These are phyloP conservation scores for Alternaria arborescens DNA, from an alignment of 2,329 filamentous ascomycete genomes.

Conservation along the genomic window DNA sequence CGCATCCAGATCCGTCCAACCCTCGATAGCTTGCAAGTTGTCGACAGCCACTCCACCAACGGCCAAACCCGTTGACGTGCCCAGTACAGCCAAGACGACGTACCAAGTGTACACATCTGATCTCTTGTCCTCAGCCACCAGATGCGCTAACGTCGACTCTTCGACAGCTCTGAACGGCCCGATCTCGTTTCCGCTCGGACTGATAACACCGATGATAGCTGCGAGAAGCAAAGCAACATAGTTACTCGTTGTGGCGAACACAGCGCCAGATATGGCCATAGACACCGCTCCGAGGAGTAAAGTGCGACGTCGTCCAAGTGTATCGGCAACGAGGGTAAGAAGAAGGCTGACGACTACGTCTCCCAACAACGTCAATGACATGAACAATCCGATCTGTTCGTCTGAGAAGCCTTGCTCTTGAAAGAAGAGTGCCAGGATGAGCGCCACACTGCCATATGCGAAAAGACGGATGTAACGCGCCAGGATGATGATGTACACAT, in stretches of 20 bases:
- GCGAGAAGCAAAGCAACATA: slow-evolving; percentile 45
- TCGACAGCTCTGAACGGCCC: slow-evolving; percentile 53
- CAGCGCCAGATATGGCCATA: slow-evolving; percentile 47
- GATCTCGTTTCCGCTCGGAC: slow-evolving; percentile 52
- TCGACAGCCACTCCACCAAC: slow-evolving; percentile 52
- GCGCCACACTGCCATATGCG: slow-evolving; percentile 48
- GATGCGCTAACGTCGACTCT: slow-evolving; percentile 50
- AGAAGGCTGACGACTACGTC: slow-evolving; percentile 49
- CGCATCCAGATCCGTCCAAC: slow-evolving; percentile 50
- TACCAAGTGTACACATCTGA: slow-evolving; percentile 54
- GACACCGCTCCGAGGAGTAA: slow-evolving; percentile 46
- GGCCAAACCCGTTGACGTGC: slow-evolving; percentile 45
- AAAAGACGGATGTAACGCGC: slow-evolving; percentile 49
- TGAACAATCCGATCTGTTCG: slow-evolving; percentile 50
- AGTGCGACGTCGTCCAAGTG: slow-evolving; percentile 43
- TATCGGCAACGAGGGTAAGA: slow-evolving; percentile 50
- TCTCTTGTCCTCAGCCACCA: slow-evolving; percentile 39
- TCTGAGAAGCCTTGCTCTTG: slow-evolving; percentile 47
- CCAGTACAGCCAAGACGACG: slow-evolving; percentile 49
- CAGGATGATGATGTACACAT: slow-evolving; percentile 48
- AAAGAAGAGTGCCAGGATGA: slow-evolving; percentile 51
- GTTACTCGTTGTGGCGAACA: slow-evolving; percentile 46
- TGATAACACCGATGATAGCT: slow-evolving; percentile 51
- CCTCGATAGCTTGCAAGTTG: slow-evolving; percentile 34
- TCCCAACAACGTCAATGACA: slow-evolving; percentile 52